Percentiles rank a stretch among this genome's conserved stretches.
Conservation (phyloP, 139 green algal species). For the Microglena sp. region DNA sequence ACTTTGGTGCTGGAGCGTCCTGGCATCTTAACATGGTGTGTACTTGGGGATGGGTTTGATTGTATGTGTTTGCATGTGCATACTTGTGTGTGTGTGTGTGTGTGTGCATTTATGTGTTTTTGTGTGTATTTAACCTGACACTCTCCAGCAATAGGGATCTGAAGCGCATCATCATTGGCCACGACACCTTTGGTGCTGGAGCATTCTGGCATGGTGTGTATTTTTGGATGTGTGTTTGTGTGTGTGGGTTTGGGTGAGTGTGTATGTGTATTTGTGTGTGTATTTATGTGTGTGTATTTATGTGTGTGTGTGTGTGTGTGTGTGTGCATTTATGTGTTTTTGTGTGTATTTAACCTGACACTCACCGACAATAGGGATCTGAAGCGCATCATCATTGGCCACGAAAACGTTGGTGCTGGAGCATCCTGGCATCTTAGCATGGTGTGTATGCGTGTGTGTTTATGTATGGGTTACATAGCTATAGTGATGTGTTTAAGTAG, state of each 20-base stretch:
- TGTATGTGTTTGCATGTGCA: no score
- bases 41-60: constrained; percentile 11
- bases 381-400: constrained; percentile 42
- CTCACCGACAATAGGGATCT: constrained; percentile 33
- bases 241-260: no score
- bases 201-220: constrained; percentile 47
- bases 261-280: not conserved
- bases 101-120: not conserved
- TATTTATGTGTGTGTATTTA: not conserved
- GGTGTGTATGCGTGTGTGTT: no score
- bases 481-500: no score
- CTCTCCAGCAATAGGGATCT: constrained; percentile 33
- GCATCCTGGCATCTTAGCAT: constrained; percentile 52
- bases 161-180: constrained; percentile 43
- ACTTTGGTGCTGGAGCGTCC: constrained; percentile 28
- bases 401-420: constrained; percentile 39
- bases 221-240: constrained; percentile 28
- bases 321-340: not conserved
- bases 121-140: constrained; percentile 31
- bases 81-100: constrained; percentile 1
- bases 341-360: constrained; percentile 31
- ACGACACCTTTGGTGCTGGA: constrained; percentile 42
- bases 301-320: no score
- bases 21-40: constrained; percentile 53
- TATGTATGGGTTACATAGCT: no score